Evolutionary conservation across 139 green algal species (phyloP).

Genomic region (Chara braunii): DNA sequence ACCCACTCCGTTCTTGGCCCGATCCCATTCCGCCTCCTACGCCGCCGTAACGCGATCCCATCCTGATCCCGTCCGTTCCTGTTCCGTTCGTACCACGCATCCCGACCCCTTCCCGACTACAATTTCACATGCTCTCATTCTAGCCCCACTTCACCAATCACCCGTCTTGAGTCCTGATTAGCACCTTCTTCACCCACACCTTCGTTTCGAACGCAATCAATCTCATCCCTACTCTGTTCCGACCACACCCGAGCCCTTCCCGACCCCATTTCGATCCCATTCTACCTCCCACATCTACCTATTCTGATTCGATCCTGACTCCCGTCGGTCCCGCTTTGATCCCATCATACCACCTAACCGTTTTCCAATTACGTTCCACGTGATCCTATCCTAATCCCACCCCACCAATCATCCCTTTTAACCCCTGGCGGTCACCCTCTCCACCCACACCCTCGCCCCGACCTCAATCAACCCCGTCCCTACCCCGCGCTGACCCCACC

Average conservation of each 20-base stretch:
- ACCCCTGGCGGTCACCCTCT: background rate
- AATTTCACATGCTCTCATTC: too few species aligned
- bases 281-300: background rate
- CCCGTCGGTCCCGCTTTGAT: conserved; percentile 2
- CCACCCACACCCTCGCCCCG: background rate
- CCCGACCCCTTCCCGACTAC: too few species aligned
- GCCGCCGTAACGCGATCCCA: too few species aligned
- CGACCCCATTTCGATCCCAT: background rate
- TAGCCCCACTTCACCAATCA: too few species aligned
- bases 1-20: too few species aligned
- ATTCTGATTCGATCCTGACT: conserved; percentile 5
- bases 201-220: too few species aligned
- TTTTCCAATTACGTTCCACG: conserved; percentile 14
- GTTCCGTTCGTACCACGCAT: too few species aligned
- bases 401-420: background rate
- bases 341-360: background rate
- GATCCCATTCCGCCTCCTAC: too few species aligned
- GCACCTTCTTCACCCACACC: too few species aligned
- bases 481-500: background rate
- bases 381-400: background rate
- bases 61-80: too few species aligned
- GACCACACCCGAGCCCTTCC: conserved; percentile 21
- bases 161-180: too few species aligned
- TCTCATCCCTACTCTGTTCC: too few species aligned
- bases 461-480: background rate